Base-by-base conservation (phyloP, 495 filamentous ascomycete genomes). In the Cladorrhinum samala region DNA sequence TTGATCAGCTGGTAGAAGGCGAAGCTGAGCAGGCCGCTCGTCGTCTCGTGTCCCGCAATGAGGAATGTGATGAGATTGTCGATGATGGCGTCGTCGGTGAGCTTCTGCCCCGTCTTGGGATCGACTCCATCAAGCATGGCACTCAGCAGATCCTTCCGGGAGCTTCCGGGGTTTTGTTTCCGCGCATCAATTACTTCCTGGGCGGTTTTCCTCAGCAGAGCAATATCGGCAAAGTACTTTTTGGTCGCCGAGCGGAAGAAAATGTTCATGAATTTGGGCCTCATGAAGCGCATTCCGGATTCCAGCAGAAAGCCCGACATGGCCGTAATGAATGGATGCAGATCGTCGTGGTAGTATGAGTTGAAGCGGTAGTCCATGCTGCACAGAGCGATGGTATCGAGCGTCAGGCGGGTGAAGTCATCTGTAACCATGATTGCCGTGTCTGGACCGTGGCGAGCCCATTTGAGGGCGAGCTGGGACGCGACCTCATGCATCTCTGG, bases 41-140 rank as follows among this genome's bases (percentile, higher is more conserved):
- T 90, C 0, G 86, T 90, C 66, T 90, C 86, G 56, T 90, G 85
- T 1, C 86, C 85, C 20, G 82, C 84, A 62, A 86, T 81, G 56
- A 89, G 63, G 57, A 89, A 88, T 0, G 85, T 89, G 44, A 86
- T 82, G 69, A 91, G 81, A 61, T 89, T 87, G 62, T 88, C 73
- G 19, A 83, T 72, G 59, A 88, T 84, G 44, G 73, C 80, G 3
- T 75, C 64, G 46, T 86, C 80, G 13, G 66, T 74, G 62, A 90
- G 72, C 14, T 77, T 77, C 48, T 80, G 64, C 0, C 86, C 86
- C 1, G 85, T 89, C 68, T 82, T 78, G 8, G 78, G 73, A 66
- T 87, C 87, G 0, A 73, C 77, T 16, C 84, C 83, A 9, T 80
- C 69, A 40, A 92, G 67, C 80, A 92, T 83, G 6, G 82, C 82